phyloP scores from a whole-genome alignment of 257 asterid species.

The Solanum peruvianum region DNA sequence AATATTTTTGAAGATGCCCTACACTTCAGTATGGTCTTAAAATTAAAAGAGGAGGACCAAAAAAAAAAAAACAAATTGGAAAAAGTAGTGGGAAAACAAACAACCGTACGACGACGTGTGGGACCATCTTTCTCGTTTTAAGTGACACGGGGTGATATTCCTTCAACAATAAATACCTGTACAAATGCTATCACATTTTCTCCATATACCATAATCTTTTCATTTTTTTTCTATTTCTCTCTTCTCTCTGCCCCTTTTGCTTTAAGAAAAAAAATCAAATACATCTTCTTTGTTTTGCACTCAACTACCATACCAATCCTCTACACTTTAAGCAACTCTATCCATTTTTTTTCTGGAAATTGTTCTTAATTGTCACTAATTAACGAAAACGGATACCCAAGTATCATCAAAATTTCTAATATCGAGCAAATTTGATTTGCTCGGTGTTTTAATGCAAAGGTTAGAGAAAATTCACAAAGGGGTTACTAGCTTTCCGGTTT shows the following conservation, averaged over 20 bases:
- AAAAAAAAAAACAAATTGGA: no score
- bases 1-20: no score
- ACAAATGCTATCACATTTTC: not conserved
- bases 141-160: not conserved
- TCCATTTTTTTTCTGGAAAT: not conserved
- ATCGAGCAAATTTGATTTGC: not conserved
- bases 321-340: not conserved
- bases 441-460: conserved; percentile 1
- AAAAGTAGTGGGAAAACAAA: not conserved
- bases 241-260: not conserved
- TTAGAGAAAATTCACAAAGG: not conserved
- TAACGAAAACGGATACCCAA: not conserved
- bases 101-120: not conserved
- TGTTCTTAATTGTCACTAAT: not conserved
- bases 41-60: no score
- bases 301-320: not conserved
- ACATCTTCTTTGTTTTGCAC: not conserved
- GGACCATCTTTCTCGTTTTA: not conserved
- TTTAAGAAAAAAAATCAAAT: not conserved
- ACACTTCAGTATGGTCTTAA: not conserved
- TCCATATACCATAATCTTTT: not conserved
- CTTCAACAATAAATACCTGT: not conserved
- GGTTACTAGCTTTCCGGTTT: not conserved
- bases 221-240: no score
- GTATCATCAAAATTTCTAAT: not conserved